phyloP scores from a whole-genome alignment of 257 asterid species.

The Osmanthus fragrans region DNA sequence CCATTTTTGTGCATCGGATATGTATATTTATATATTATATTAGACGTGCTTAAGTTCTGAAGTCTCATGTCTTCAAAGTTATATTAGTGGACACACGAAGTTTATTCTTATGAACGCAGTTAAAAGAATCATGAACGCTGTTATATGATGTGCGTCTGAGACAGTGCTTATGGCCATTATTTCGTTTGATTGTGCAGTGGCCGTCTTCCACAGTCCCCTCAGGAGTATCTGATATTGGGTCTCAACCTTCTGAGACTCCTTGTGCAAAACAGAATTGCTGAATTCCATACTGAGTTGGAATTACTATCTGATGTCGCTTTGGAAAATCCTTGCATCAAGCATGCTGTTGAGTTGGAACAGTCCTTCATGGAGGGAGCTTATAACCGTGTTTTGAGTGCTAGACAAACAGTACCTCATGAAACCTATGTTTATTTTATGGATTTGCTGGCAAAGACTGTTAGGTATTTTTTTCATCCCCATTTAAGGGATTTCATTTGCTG shows the following conservation, averaged over 20 bases:
- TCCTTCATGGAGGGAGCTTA: conserved; percentile 99
- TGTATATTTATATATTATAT: too few species aligned
- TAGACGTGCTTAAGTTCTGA: too few species aligned
- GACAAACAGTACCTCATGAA: conserved; percentile 92
- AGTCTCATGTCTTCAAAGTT: too few species aligned
- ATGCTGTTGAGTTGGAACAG: conserved; percentile 95
- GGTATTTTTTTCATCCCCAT: conserved; percentile 41
- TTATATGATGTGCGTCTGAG: neutral
- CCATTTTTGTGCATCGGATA: too few species aligned
- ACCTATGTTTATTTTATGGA: conserved; percentile 95
- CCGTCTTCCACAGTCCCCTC: conserved; percentile 73
- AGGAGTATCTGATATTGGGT: conserved; percentile 90
- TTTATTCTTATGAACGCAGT: neutral
- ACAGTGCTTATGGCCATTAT: conserved; percentile 5
- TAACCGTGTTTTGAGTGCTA: conserved; percentile 85
- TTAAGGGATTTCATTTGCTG: neutral
- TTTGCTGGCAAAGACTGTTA: conserved; percentile 87
- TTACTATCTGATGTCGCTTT: conserved; percentile 73
- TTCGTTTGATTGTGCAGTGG: conserved; percentile 56
- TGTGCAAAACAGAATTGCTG: conserved; percentile 95
- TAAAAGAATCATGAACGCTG: neutral
- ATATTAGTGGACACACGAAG: neutral
- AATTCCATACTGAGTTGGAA: conserved; percentile 95
- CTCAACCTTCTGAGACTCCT: conserved; percentile 97
- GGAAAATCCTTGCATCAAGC: conserved; percentile 89